Percentiles rank a stretch among this genome's conserved stretches.
Conservation (phyloP, 805 yeast species). For the Saturnispora sanitii region DNA sequence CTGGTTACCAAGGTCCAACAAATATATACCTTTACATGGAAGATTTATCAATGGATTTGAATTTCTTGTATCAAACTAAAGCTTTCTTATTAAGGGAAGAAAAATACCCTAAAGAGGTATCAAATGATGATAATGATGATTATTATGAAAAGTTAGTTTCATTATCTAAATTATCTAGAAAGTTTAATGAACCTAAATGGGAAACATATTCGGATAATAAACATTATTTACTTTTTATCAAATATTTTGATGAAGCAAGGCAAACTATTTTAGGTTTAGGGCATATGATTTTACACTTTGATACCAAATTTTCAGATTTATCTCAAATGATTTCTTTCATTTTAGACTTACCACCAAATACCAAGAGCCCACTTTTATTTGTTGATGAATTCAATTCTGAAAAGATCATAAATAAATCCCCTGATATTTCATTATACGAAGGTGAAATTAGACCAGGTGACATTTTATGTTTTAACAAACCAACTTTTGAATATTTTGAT, state of each 20-base stretch:
- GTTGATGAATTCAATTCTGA: slow-evolving; percentile 56
- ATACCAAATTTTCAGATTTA: slow-evolving; percentile 34
- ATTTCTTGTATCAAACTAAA: slow-evolving; percentile 22
- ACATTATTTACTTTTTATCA: slow-evolving; percentile 39
- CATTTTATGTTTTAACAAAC: slow-evolving; percentile 33
- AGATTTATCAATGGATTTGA: slow-evolving; percentile 38
- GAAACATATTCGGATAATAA: slow-evolving; percentile 19
- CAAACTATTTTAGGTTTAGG: slow-evolving; percentile 59
- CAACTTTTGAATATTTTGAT: not conserved
- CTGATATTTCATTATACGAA: slow-evolving; percentile 36
- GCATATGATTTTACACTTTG: slow-evolving; percentile 43
- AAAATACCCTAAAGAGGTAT: slow-evolving; percentile 7
- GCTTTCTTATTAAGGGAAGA: slow-evolving; percentile 10
- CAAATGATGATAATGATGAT: not conserved
- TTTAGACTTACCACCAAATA: slow-evolving; percentile 30
- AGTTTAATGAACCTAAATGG: slow-evolving; percentile 13
- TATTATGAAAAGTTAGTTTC: slow-evolving; percentile 11
- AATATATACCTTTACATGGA: slow-evolving; percentile 52
- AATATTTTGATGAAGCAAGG: slow-evolving; percentile 50
- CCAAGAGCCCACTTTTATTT: slow-evolving; percentile 27
- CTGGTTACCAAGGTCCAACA: slow-evolving; percentile 33
- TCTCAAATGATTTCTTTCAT: slow-evolving; percentile 32
- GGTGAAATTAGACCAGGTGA: slow-evolving; percentile 62
- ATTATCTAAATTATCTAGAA: slow-evolving; percentile 9
- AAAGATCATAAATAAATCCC: slow-evolving; percentile 37